Percentiles rank a stretch among this genome's conserved stretches.
Conservation (phyloP, 2,329 filamentous ascomycete genomes). For the Leptographium galeiforme region DNA sequence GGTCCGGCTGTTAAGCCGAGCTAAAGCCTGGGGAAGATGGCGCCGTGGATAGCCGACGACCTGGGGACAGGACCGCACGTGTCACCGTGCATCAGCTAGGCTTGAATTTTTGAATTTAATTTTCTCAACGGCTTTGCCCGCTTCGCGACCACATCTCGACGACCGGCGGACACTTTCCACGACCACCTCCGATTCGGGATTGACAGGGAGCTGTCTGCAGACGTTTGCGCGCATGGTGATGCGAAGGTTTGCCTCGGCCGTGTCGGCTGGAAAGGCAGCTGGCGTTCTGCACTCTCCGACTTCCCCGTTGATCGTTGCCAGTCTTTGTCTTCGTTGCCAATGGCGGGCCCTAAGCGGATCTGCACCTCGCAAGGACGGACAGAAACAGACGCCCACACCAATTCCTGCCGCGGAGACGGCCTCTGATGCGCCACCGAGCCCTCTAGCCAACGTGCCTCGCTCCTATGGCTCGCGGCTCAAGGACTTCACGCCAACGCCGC, state of each 20-base stretch:
- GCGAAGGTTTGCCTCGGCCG: background rate
- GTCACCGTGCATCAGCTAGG: background rate
- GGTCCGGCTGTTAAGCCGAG: conserved; percentile 1
- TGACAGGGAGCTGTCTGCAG: background rate
- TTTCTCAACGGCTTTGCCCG: background rate
- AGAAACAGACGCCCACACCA: conserved; percentile 13
- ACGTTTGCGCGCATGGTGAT: background rate
- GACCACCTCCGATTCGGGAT: background rate
- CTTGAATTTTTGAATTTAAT: background rate
- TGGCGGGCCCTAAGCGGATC: conserved; percentile 19
- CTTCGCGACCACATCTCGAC: background rate
- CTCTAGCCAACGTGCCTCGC: conserved; percentile 43
- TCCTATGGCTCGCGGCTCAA: conserved; percentile 42
- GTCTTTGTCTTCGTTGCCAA: conserved; percentile 35
- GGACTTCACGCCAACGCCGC: conserved; percentile 43
- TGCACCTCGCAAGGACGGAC: conserved; percentile 10
- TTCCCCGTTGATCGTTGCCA: background rate
- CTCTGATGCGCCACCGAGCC: conserved; percentile 11
- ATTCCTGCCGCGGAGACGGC: conserved; percentile 5
- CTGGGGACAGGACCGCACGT: background rate
- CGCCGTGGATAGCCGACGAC: conserved; percentile 13
- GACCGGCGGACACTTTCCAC: too few species aligned
- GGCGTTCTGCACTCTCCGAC: background rate
- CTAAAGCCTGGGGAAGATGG: background rate
- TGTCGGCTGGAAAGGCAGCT: background rate